Evolutionary conservation across 1,284 basidiomycete species (phyloP), one percentile per base, ranked within the genome.

Genomic region (Ustilago xerochloae): DNA sequence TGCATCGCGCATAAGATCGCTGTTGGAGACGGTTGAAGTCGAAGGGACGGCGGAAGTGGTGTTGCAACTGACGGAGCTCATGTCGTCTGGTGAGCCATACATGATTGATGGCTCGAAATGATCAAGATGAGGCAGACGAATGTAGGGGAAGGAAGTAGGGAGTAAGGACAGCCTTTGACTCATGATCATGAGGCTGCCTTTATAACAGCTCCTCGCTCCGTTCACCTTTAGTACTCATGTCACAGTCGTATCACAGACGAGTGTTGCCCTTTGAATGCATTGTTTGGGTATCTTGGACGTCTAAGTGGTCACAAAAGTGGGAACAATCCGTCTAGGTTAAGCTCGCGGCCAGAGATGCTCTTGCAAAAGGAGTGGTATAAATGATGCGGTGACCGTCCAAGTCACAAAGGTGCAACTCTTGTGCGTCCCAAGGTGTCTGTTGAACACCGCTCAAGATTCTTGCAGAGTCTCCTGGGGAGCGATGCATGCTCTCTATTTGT

Each of bases 321-420:
- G 28, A 26, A 49, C 39, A 20, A 6, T 43, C 20, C 38, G 26
- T 32, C 20, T 49, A 69, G 52, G 43, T 36, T 28, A 54, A 51
- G 48, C 57, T 55, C 16, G 33, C 18, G 30, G 32, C 50, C 28
- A 56, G 28, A 30, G n/a, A 47, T 28, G 29, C 47, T 29, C 61
- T 56, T n/a, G 32, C 41, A 32, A 70, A 49, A 18, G 67, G 72
- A 20, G 63, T 64, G 35, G 67, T 67, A 50, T 60, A 66, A 26
- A 71, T 49, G 49, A 72, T 56, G 29, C 72, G 72, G 28, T 75
- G 72, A 29, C 72, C 72, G 35, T 75, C 72, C 1, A 65, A 56
- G 20, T 72, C 72, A 22, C 61, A 64, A 29, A 75, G 46, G 13
- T 66, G 69, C 46, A 75, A 55, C 62, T 75, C 72, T 51, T 75